Conservation (phyloP, 2,329 filamentous ascomycete genomes). For the Sporothrix pseudoabietina region DNA sequence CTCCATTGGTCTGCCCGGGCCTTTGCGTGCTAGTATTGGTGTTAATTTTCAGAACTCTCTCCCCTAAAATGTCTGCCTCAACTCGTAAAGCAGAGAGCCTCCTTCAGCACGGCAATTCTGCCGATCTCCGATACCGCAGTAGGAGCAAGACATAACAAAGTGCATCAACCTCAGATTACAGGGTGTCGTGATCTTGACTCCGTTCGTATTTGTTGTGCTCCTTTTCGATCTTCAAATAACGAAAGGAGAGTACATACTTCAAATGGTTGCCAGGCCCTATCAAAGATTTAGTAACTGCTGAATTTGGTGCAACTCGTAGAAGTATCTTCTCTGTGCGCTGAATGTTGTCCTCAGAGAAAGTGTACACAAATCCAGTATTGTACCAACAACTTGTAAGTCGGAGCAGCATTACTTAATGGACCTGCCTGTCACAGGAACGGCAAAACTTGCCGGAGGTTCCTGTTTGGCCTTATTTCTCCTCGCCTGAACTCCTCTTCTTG, state of each 20-base stretch:
- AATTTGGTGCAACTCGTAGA: no score
- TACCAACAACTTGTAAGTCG: background rate
- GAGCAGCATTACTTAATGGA: background rate
- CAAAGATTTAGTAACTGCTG: background rate
- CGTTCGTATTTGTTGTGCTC: background rate
- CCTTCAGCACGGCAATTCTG: background rate
- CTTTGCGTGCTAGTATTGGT: background rate
- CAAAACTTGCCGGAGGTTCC: background rate
- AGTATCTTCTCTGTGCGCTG: no score
- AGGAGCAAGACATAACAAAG: no score
- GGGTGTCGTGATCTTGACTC: background rate
- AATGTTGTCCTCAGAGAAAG: no score
- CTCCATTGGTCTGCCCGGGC: background rate
- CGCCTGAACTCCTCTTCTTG: background rate
- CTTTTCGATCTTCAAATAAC: background rate
- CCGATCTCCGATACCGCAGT: conserved; percentile 17
- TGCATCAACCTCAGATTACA: background rate
- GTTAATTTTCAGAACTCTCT: background rate
- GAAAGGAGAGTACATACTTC: background rate
- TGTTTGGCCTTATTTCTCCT: background rate
- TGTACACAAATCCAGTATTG: no score
- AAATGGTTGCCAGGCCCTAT: background rate
- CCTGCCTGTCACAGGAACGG: background rate
- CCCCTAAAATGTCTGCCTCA: background rate
- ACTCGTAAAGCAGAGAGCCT: background rate